Evolutionary conservation across 495 filamentous ascomycete genomes (phyloP).

Genomic region (Penicillium chermesinum): DNA sequence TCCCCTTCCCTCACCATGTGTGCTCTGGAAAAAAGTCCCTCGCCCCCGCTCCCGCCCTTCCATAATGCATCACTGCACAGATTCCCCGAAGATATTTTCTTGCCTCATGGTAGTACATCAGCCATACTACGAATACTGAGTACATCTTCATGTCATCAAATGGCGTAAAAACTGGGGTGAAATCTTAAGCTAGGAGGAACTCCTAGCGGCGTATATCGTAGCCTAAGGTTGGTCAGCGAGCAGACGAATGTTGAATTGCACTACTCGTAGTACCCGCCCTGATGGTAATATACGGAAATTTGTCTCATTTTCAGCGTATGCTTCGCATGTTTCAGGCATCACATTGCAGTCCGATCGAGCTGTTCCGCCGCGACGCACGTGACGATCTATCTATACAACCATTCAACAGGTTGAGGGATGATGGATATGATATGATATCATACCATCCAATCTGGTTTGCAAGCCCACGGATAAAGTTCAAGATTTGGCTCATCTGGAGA

Average conservation of each 20-base stretch:
- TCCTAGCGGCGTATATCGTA: neutral
- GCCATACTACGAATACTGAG: slow-evolving; percentile 12
- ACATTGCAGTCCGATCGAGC: too few relatives aligned
- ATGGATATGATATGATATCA: neutral
- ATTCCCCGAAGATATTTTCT: slow-evolving; percentile 23
- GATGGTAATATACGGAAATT: too few relatives aligned
- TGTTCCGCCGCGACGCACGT: too few relatives aligned
- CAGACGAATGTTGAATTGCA: too few relatives aligned
- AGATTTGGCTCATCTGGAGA: neutral
- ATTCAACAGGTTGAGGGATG: neutral
- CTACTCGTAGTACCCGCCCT: too few relatives aligned
- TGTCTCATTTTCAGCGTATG: too few relatives aligned
- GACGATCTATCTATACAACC: too few relatives aligned
- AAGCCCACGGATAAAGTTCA: neutral
- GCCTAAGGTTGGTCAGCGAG: neutral
- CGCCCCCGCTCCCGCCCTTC: slow-evolving; percentile 7
- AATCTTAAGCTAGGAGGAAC: too few relatives aligned
- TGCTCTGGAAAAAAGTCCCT: slow-evolving; percentile 31
- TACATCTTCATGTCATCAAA: slow-evolving; percentile 1
- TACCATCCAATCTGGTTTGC: neutral
- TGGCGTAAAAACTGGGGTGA: neutral
- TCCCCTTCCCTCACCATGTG: slow-evolving; percentile 13
- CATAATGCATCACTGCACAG: slow-evolving; percentile 30
- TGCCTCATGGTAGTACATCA: slow-evolving; percentile 26
- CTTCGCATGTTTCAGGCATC: too few relatives aligned